These are phyloP conservation scores for Colletotrichum cuscutae DNA, from an alignment of 2,329 filamentous ascomycete genomes.

Conservation along the genomic window DNA sequence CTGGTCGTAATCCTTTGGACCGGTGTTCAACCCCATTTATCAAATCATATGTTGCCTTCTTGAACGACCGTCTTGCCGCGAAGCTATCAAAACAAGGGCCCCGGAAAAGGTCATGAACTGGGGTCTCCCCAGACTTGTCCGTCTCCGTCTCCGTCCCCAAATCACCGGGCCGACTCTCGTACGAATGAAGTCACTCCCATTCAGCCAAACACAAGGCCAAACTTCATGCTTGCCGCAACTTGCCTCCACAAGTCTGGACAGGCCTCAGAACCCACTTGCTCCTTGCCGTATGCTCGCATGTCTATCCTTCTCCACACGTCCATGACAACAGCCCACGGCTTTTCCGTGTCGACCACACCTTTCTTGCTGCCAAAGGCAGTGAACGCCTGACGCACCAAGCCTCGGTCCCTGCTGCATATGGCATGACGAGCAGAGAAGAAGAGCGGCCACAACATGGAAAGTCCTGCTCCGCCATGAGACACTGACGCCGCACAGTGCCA, in stretches of 20 bases:
- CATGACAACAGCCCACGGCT: conserved; percentile 32
- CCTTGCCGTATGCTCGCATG: conserved; percentile 30
- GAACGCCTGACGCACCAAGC: conserved; percentile 34
- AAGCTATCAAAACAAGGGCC: background rate
- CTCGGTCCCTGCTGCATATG: conserved; percentile 32
- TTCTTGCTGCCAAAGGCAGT: conserved; percentile 28
- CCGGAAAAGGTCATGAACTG: background rate
- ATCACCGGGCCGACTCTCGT: background rate
- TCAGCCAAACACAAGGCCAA: conserved; percentile 34
- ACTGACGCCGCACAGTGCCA: conserved; percentile 35
- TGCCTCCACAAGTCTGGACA: conserved; percentile 30
- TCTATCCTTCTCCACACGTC: conserved; percentile 34
- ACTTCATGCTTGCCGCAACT: conserved; percentile 31
- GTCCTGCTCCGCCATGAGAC: conserved; percentile 28
- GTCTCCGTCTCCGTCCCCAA: background rate
- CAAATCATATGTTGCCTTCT: background rate
- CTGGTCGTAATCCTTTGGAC: background rate
- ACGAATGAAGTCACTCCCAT: background rate
- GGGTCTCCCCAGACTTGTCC: background rate
- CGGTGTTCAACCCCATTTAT: background rate
- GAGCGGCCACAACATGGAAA: conserved; percentile 32
- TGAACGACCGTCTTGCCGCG: background rate
- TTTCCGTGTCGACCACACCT: conserved; percentile 31
- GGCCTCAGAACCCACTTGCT: conserved; percentile 23
- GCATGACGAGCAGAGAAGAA: conserved; percentile 34